Base-by-base conservation (phyloP, 768 basidiomycete species). In the Postia placenta region DNA sequence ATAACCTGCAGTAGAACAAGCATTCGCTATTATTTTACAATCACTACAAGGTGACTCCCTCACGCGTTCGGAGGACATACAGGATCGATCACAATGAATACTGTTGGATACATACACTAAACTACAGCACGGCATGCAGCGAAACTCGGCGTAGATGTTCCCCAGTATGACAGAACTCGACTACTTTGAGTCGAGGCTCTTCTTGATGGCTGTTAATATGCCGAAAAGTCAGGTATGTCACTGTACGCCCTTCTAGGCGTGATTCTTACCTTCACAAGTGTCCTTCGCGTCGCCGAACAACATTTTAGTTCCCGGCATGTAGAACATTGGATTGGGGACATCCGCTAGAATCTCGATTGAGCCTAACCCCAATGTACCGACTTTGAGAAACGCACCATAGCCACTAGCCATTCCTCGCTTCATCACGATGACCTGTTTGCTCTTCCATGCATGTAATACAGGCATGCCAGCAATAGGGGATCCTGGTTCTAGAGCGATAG, bases 251-350 rank as follows among this genome's bases (percentile, higher is more conserved):
- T n/a, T n/a, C n/a, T n/a, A 30, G 37, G 12, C 12, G 25, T n/a
- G 19, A 12, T 40, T 23, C 55, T 44, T 12, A 85, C 87, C 90
- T 65, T 93, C 92, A 57, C 91, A 92, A 25, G 85, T 87, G 59
- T 88, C 86, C 62, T 91, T 92, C 27, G 92, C 92, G 64, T 93
- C 92, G 38, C 92, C 91, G 57, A 93, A 93, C 53, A 93, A 59
- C 92, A 93, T 93, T 69, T 84, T 87, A 20, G 91, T 87, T 39
- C 85, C 83, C 19, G 83, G 79, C 85, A 91, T 89, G 67, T 87
- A 93, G 74, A 93, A 93, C 85, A 93, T 87, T 17, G 91, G 91
- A 63, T 93, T 93, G 11, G 88, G 91, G 9, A 92, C 90, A 62
- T 92, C 90, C 45, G 92, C 90, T 87, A 64, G 43, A 54, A 37